Base-by-base conservation (phyloP, 805 yeast species). In the Pichia gijzeniarum region DNA sequence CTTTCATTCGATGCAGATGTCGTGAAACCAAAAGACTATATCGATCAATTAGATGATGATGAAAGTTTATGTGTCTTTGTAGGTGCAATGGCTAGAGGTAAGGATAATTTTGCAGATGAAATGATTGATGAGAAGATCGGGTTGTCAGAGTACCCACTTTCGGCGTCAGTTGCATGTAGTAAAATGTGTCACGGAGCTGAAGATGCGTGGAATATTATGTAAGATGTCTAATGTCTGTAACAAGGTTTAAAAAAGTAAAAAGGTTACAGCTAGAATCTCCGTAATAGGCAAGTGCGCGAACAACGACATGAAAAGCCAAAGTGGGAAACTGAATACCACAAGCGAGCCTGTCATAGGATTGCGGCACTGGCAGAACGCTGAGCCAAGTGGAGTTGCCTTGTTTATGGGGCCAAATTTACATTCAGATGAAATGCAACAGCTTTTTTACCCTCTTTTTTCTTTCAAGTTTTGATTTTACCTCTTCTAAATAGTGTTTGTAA, bases 61-160 rank as follows among this genome's bases (percentile, higher is more conserved):
- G 96, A 93, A 70, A 85, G 95, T 61, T 82, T 93, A 56, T 93
- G 99, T 74, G 97, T 93, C 22, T 93, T 93, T 66, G 97, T 93
- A 39, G 99, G 99, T 62, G 96, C 99, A 39, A 93, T 93, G 96
- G 99, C 99, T 18, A 82, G 97, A 65, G 99, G 99, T 60, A 85
- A 84, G 63, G 99, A 93, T 67, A 89, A 81, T 56, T 93, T 93
- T 67, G 99, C 99, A 20, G 99, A 93, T 65, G 98, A 90, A 65
- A 91, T 66, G 60, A 95, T 91, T 37, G 98, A 93, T 64, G 98
- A 93, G 66, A 93, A 91, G 61, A 84, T 93, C 48, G 97, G 97
- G 56, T 81, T 93, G 47, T 88, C 97, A 31, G 89, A 91, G 59
- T 93, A 90, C 65, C 95, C 99, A 43, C 75, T 93, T 51, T 85